Percentiles rank a stretch among this genome's conserved stretches.
These are phyloP conservation scores for Solanum verrucosum DNA, from an alignment of 257 asterid genomes.

Conservation along the genomic window DNA sequence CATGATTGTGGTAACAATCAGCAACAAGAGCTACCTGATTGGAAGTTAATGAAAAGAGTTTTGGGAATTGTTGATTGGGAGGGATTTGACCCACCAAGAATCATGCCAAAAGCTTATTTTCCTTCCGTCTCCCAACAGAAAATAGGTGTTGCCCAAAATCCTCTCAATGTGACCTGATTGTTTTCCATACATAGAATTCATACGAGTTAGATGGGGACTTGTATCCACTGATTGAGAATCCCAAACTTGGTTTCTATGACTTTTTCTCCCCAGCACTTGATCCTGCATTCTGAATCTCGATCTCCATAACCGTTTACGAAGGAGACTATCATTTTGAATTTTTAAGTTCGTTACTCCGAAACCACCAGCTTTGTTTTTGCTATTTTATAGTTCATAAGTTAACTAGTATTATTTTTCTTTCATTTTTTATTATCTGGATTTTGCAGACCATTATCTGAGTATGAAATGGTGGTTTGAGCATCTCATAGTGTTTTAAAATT, in stretches of 20 bases:
- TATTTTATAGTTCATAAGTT: neutral
- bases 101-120: neutral
- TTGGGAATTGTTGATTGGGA: neutral
- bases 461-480: neutral
- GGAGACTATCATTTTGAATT: neutral
- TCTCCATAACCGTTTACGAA: neutral
- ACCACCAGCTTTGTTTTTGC: neutral
- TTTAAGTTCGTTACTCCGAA: neutral
- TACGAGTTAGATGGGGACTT: neutral
- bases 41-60: neutral
- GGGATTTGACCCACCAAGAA: neutral
- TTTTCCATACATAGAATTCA: neutral
- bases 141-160: neutral
- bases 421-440: neutral
- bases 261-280: neutral
- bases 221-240: neutral
- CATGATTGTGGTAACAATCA: neutral
- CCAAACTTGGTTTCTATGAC: neutral
- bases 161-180: neutral
- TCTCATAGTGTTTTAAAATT: neutral
- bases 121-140: neutral
- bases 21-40: neutral
- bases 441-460: neutral
- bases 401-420: neutral
- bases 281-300: neutral